Conservation (phyloP, 192 early-diverging fungal species). For the Backusella circina region DNA sequence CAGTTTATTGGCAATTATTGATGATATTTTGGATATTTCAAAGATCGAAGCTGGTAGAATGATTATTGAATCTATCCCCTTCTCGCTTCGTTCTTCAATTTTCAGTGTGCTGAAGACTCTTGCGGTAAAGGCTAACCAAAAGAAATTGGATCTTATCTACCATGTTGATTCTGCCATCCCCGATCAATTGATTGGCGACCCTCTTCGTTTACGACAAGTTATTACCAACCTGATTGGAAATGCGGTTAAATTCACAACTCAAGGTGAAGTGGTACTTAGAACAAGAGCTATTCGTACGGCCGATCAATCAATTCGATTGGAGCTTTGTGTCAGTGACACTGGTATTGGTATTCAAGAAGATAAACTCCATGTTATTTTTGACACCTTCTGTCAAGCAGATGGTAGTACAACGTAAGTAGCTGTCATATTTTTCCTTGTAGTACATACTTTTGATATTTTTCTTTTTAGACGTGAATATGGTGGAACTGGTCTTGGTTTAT, state of each 20-base stretch:
- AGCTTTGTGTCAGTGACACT: slow-evolving; percentile 73
- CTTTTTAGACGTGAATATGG: slow-evolving; percentile 64
- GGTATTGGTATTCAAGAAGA: slow-evolving; percentile 86
- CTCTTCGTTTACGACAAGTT: slow-evolving; percentile 63
- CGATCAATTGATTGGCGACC: slow-evolving; percentile 62
- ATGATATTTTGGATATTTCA: slow-evolving; percentile 63
- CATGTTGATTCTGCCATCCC: slow-evolving; percentile 57
- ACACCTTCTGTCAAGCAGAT: slow-evolving; percentile 82
- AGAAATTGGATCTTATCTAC: slow-evolving; percentile 58
- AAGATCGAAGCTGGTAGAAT: slow-evolving; percentile 77
- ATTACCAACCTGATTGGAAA: slow-evolving; percentile 74
- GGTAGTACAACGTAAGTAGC: slow-evolving; percentile 59
- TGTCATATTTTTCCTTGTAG: not conserved
- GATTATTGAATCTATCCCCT: slow-evolving; percentile 61
- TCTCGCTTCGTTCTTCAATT: slow-evolving; percentile 51
- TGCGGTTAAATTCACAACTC: slow-evolving; percentile 61
- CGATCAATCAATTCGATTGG: slow-evolving; percentile 46
- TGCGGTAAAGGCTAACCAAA: slow-evolving; percentile 58
- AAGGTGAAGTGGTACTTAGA: slow-evolving; percentile 29
- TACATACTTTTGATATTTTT: not conserved
- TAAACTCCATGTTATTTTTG: slow-evolving; percentile 73
- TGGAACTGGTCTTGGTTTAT: slow-evolving; percentile 85
- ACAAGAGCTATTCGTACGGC: slow-evolving; percentile 8
- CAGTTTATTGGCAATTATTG: slow-evolving; percentile 44
- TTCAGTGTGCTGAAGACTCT: slow-evolving; percentile 60